phyloP scores from a whole-genome alignment of 2,329 filamentous ascomycete genomes.

The Diaporthe helianthi region DNA sequence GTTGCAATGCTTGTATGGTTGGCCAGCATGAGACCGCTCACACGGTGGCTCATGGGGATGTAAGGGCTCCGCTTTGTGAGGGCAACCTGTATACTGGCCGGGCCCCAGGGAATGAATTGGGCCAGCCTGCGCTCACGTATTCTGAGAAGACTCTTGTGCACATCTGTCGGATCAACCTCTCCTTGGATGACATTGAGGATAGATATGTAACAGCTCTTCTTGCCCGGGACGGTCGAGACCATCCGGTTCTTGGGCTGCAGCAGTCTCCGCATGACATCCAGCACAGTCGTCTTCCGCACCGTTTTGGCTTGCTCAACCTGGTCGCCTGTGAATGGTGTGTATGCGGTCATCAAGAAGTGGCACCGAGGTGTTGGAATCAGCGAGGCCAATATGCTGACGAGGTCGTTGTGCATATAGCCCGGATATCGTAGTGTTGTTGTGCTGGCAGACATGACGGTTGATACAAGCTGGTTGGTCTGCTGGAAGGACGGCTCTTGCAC shows the following conservation, averaged over 20 bases:
- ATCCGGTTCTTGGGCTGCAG: slow-evolving; percentile 99
- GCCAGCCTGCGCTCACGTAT: slow-evolving; percentile 94
- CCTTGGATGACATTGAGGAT: slow-evolving; percentile 99
- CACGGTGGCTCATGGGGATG: slow-evolving; percentile 89
- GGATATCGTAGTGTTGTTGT: slow-evolving; percentile 97
- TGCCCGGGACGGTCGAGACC: slow-evolving; percentile 94
- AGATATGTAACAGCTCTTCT: slow-evolving; percentile 98
- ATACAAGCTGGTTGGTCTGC: slow-evolving; percentile 96
- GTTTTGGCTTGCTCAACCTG: slow-evolving; percentile 97
- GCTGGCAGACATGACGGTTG: slow-evolving; percentile 98
- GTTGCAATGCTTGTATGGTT: slow-evolving; percentile 98
- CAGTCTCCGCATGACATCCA: slow-evolving; percentile 95
- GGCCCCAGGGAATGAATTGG: slow-evolving; percentile 98
- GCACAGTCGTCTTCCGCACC: slow-evolving; percentile 94
- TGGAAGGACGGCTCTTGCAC: slow-evolving; percentile 95
- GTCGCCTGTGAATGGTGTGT: slow-evolving; percentile 96
- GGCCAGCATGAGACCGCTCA: slow-evolving; percentile 95
- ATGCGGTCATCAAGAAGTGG: slow-evolving; percentile 98
- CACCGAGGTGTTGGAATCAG: slow-evolving; percentile 95
- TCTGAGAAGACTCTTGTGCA: slow-evolving; percentile 95
- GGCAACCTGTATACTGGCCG: slow-evolving; percentile 96
- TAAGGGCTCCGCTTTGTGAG: slow-evolving; percentile 97
- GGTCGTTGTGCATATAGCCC: slow-evolving; percentile 99
- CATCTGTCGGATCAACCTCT: slow-evolving; percentile 96
- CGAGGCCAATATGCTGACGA: slow-evolving; percentile 94